phyloP scores from a whole-genome alignment of 1,139 yeast species.

The Protomyces arabidopsidicola region DNA sequence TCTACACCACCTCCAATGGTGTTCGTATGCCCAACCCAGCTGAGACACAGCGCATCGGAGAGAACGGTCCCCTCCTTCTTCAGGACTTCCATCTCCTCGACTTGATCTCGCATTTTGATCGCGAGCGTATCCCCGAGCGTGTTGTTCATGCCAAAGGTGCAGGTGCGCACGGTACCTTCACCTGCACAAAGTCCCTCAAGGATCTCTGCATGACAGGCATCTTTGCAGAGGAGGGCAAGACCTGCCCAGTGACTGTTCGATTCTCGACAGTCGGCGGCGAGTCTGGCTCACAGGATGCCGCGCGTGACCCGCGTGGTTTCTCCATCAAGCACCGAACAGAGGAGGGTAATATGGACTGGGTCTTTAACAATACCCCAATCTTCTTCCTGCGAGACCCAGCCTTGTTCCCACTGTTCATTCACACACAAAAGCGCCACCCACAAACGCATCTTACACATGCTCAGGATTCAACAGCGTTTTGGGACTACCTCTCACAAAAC shows the following conservation, averaged over 20 bases:
- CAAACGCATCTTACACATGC: conserved; percentile 57
- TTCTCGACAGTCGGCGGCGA: conserved; percentile 91
- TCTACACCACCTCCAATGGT: conserved; percentile 67
- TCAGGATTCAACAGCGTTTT: conserved; percentile 63
- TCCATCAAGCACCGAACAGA: conserved; percentile 78
- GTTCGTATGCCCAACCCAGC: conserved; percentile 61
- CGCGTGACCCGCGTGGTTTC: conserved; percentile 88
- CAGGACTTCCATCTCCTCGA: conserved; percentile 79
- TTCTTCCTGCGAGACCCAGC: conserved; percentile 83
- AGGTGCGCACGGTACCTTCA: conserved; percentile 77
- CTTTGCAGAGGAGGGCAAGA: conserved; percentile 67
- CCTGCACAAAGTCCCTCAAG: conserved; percentile 74
- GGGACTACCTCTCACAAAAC: conserved; percentile 66
- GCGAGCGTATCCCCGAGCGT: conserved; percentile 85
- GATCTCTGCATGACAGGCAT: conserved; percentile 70
- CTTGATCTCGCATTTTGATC: conserved; percentile 73
- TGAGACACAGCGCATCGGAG: conserved; percentile 70
- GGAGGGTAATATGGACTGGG: conserved; percentile 84
- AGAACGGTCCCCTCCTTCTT: conserved; percentile 45
- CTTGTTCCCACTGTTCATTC: conserved; percentile 83
- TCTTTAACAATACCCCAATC: conserved; percentile 83
- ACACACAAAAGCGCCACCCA: conserved; percentile 83
- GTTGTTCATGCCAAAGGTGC: conserved; percentile 90
- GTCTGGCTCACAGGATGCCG: conserved; percentile 75
- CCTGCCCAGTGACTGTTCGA: conserved; percentile 67